These are phyloP conservation scores for Haberlea rhodopensis DNA, from an alignment of 257 asterid species.

Conservation along the genomic window DNA sequence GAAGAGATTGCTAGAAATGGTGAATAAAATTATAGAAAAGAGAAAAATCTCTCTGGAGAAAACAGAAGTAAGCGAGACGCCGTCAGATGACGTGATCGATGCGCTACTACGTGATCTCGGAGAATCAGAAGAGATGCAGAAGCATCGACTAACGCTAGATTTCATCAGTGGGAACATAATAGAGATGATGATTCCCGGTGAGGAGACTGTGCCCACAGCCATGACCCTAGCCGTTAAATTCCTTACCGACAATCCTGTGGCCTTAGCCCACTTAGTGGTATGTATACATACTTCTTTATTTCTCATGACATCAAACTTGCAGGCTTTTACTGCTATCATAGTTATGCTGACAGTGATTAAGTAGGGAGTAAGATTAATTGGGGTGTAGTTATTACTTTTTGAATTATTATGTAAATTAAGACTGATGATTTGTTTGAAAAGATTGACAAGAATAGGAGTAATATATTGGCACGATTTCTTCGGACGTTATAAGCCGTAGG, in stretches of 20 bases:
- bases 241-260: slow-evolving; percentile 62
- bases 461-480: slow-evolving; percentile 9
- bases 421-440: slow-evolving; percentile 5
- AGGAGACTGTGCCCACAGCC: slow-evolving; percentile 84
- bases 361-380: too few relatives aligned
- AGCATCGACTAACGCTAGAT: slow-evolving; percentile 46
- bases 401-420: slow-evolving; percentile 20
- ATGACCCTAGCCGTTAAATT: slow-evolving; percentile 83
- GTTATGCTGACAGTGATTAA: not conserved
- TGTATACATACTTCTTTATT: slow-evolving; percentile 14
- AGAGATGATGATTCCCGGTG: slow-evolving; percentile 98
- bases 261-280: slow-evolving; percentile 65
- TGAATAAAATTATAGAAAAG: slow-evolving; percentile 47
- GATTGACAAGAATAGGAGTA: too few relatives aligned
- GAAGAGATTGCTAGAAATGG: slow-evolving; percentile 52
- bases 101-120: slow-evolving; percentile 57
- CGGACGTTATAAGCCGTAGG: slow-evolving; percentile 34
- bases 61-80: slow-evolving; percentile 25
- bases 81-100: slow-evolving; percentile 56
- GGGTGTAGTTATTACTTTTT: not conserved
- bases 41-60: slow-evolving; percentile 41
- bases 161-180: slow-evolving; percentile 64
- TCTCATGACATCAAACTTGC: not conserved
- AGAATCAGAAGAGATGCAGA: slow-evolving; percentile 45
- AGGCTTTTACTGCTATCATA: not conserved